Conservation (phyloP, 805 yeast species). For the Candida hispaniensis region DNA sequence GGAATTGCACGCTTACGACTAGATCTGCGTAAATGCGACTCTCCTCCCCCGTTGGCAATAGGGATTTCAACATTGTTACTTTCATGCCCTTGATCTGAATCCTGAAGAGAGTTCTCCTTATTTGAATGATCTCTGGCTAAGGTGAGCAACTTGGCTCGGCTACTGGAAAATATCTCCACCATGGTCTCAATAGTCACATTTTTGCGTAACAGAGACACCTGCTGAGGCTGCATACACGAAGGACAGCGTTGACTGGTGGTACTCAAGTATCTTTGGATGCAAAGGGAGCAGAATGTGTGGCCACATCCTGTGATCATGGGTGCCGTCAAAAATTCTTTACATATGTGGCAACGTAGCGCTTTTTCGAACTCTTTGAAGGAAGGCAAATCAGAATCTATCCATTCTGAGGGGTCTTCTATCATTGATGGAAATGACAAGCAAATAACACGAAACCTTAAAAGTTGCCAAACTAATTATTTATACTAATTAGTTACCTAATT, state of each 20-base stretch:
- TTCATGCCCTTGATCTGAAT: conserved; percentile 1
- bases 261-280: conserved; percentile 65
- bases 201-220: conserved; percentile 58
- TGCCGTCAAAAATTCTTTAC: conserved; percentile 69
- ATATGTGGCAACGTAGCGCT: conserved; percentile 69
- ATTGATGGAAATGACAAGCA: too few species aligned
- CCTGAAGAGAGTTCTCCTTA: neutral
- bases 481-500: too few species aligned
- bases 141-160: conserved; percentile 1
- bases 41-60: conserved; percentile 7
- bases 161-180: conserved; percentile 31
- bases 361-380: conserved; percentile 52
- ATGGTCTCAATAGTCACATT: conserved; percentile 65
- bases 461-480: too few species aligned
- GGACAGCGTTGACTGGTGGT: conserved; percentile 56
- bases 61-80: too few species aligned
- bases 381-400: conserved; percentile 47
- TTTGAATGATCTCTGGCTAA: conserved; percentile 1
- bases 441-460: too few species aligned
- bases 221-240: conserved; percentile 57
- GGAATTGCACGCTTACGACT: conserved; percentile 1
- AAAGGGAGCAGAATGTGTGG: conserved; percentile 81
- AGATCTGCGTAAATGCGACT: conserved; percentile 1
- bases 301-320: conserved; percentile 81
- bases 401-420: conserved; percentile 63